Conservation (phyloP, 1,284 basidiomycete genomes). For the Trichosporon faecale region DNA sequence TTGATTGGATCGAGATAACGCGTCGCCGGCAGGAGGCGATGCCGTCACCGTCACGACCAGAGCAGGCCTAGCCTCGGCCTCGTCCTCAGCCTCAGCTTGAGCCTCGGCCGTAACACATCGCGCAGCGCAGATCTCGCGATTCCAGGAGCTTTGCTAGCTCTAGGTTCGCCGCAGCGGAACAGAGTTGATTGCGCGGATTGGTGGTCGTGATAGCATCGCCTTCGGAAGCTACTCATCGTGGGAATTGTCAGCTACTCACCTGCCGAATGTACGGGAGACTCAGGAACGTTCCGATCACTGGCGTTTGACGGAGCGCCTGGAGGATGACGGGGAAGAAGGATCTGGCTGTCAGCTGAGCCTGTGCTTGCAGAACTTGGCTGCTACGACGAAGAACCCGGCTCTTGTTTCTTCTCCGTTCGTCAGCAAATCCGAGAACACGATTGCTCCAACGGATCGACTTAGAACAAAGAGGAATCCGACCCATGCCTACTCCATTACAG, state of each 20-base stretch:
- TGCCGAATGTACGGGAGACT: slow-evolving; percentile 76
- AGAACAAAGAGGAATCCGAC: neutral
- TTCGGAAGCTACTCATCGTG: neutral
- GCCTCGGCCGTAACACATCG: too few species aligned
- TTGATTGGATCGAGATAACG: neutral
- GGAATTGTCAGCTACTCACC: slow-evolving; percentile 38
- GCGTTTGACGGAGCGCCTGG: slow-evolving; percentile 90
- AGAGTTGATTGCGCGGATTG: neutral
- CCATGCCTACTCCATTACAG: neutral
- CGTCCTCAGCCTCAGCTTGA: too few species aligned
- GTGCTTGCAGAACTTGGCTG: too few species aligned
- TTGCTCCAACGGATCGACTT: too few species aligned
- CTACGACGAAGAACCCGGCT: too few species aligned
- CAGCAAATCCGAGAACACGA: too few species aligned
- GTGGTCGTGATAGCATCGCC: neutral
- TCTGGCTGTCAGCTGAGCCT: slow-evolving; percentile 56
- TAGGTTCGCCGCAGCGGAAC: neutral
- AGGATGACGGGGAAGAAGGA: slow-evolving; percentile 99
- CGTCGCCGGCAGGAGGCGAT: neutral
- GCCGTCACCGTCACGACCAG: neutral
- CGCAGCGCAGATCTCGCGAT: neutral
- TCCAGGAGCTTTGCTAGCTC: too few species aligned
- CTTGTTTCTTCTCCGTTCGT: too few species aligned
- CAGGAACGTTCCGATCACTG: slow-evolving; percentile 82
- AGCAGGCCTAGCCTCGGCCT: too few species aligned